Conservation (phyloP, 176 grass and related monocot species). For the Zea luxurians region DNA sequence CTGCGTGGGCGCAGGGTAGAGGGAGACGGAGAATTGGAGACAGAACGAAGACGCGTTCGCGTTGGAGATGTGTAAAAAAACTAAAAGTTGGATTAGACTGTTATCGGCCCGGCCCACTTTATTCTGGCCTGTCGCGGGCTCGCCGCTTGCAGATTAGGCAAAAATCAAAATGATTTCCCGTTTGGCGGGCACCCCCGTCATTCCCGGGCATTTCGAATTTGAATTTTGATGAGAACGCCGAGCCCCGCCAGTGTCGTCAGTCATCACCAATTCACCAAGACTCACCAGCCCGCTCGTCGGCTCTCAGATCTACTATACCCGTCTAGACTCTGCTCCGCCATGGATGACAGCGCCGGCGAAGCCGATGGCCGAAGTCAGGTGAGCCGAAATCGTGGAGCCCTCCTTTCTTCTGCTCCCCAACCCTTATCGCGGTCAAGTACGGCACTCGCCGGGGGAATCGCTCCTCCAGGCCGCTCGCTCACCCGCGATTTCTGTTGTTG, state of each 20-base stretch:
- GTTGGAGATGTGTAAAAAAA: too few species aligned
- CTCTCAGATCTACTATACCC: neutral
- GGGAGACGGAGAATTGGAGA: neutral
- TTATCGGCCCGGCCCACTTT: neutral
- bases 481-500: constrained; percentile 14
- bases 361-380: constrained; percentile 18
- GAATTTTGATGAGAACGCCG: neutral
- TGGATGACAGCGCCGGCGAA: constrained; percentile 31
- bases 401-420: neutral
- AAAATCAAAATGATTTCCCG: neutral
- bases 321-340: neutral
- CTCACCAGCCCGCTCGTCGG: neutral
- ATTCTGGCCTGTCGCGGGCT: neutral
- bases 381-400: neutral
- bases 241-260: neutral
- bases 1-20: neutral
- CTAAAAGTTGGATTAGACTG: too few species aligned
- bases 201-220: constrained; percentile 26
- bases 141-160: neutral
- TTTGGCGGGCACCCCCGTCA: constrained; percentile 13
- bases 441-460: neutral
- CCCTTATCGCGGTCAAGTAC: neutral
- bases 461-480: neutral
- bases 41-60: too few species aligned
- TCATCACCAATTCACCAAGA: neutral